Base-by-base conservation (phyloP, 83 land plant genomes). In the Picea abies region DNA sequence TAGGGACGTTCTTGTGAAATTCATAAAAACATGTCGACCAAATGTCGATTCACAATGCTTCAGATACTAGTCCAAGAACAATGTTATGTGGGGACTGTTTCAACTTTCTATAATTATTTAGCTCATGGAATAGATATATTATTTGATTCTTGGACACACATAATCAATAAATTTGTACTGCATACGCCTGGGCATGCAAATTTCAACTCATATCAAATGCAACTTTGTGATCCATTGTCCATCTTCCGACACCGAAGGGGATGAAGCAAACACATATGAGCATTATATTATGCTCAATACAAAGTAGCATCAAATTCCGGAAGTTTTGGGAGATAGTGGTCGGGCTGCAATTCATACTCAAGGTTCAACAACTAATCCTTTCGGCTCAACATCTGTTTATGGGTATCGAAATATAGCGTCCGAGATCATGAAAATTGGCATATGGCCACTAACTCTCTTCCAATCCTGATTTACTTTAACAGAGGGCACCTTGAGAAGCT, bases 101-200 rank as follows among this genome's bases (percentile, higher is more conserved):
- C 76, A 29, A 29, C 29, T 29, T 29, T 29, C 29, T 96, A 96
- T 79, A 96, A 96, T 80, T 96, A 95, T 79, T 96, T 95, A 66
- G 77, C 93, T 37, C 96, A 98, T 75, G 99, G 99, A 12, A 77
- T 96, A 73, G 99, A 96, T 87, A 96, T 96, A 71, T 80, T 96
- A 84, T 96, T 96, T 88, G 97, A 96, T 83, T 95, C 98, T 12
- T 88, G 94, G 99, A 92, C 92, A 19, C 98, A 96, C 76, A 88
- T 87, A 84, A 90, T 96, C 81, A 96, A 93, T 85, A 96, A 96
- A 86, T 96, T 96, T 88, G 94, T 96, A 25, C 80, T 96, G 80
- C 99, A 96, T 44, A 95, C 99, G 32, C 99, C 99, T 58, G 99
- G 97, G 60, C 99, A 96, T 84, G 88, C 97, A 70, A 96, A 96